Percentiles rank a stretch among this genome's conserved stretches.
phyloP scores from a whole-genome alignment of 176 grass and related monocot species.

The Phoenix dactylifera region DNA sequence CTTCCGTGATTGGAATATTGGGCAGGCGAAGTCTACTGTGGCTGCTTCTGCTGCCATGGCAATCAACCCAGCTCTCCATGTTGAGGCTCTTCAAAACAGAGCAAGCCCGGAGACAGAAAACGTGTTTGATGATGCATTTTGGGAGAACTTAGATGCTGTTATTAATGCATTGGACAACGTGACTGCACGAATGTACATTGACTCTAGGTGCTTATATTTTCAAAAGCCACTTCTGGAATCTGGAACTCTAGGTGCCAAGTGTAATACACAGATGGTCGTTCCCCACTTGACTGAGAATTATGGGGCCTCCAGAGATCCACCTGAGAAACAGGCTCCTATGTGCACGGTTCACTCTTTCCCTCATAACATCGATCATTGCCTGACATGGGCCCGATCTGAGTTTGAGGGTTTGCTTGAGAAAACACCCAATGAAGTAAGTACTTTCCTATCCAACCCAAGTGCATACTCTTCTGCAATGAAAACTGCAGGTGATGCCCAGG shows the following conservation, averaged over 20 bases:
- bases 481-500: conserved; percentile 83
- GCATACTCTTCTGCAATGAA: conserved; percentile 44
- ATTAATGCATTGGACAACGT: conserved; percentile 85
- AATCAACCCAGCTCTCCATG: conserved; percentile 67
- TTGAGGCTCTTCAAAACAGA: conserved; percentile 77
- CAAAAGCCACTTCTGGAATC: conserved; percentile 90
- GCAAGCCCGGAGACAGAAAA: conserved; percentile 92
- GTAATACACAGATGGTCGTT: conserved; percentile 95
- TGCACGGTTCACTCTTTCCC: conserved; percentile 93
- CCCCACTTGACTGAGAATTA: conserved; percentile 92
- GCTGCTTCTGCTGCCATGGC: conserved; percentile 64
- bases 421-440: conserved; percentile 76
- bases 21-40: conserved; percentile 81
- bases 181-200: conserved; percentile 87
- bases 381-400: conserved; percentile 86
- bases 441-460: conserved; percentile 59
- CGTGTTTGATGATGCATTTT: conserved; percentile 78
- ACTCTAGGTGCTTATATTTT: conserved; percentile 82
- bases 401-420: conserved; percentile 97
- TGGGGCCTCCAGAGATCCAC: conserved; percentile 92
- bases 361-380: conserved; percentile 92
- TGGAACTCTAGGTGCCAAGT: conserved; percentile 84
- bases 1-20: conserved; percentile 92
- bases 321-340: conserved; percentile 92
- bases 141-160: conserved; percentile 75